A percentile compares a stretch with the other conserved stretches of the same genome.
Conservation (phyloP, 805 yeast species). For the Saccharomycopsis malanga region DNA sequence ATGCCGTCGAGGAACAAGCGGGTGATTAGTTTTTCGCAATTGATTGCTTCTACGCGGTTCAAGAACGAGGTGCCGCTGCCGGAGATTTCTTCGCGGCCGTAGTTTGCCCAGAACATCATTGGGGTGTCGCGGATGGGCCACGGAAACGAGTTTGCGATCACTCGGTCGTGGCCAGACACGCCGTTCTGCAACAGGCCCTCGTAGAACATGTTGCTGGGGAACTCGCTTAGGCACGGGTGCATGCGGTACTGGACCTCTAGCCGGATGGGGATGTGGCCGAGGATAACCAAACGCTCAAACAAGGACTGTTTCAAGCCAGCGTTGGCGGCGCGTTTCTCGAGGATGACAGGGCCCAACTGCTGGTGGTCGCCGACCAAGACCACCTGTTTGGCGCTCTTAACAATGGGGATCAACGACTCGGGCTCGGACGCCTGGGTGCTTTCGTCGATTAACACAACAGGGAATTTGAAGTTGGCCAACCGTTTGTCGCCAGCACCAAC, state of each 20-base stretch:
- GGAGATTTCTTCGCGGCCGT: conserved; percentile 84
- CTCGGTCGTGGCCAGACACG: conserved; percentile 69
- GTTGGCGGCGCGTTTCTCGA: conserved; percentile 71
- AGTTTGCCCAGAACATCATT: conserved; percentile 94
- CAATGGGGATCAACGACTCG: conserved; percentile 81
- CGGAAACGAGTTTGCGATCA: conserved; percentile 57
- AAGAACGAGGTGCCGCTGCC: conserved; percentile 74
- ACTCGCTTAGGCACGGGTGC: conserved; percentile 84
- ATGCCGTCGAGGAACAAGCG: conserved; percentile 71
- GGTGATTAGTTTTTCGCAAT: conserved; percentile 72
- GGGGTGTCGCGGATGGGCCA: conserved; percentile 84
- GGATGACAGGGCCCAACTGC: conserved; percentile 87
- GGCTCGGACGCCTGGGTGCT: conserved; percentile 94
- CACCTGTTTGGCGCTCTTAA: conserved; percentile 83
- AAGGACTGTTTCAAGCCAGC: conserved; percentile 85
- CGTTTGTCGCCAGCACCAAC: conserved; percentile 84
- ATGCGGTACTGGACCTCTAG: conserved; percentile 91
- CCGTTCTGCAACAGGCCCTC: conserved; percentile 92
- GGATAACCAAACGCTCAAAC: conserved; percentile 74
- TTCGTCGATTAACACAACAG: conserved; percentile 84
- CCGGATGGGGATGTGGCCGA: conserved; percentile 80
- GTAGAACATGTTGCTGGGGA: conserved; percentile 85
- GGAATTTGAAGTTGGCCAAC: conserved; percentile 47
- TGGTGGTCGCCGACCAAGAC: conserved; percentile 93
- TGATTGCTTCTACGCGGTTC: conserved; percentile 85